phyloP scores from a whole-genome alignment of 2,329 filamentous ascomycete species.

The Ophioceras dolichostomum region DNA sequence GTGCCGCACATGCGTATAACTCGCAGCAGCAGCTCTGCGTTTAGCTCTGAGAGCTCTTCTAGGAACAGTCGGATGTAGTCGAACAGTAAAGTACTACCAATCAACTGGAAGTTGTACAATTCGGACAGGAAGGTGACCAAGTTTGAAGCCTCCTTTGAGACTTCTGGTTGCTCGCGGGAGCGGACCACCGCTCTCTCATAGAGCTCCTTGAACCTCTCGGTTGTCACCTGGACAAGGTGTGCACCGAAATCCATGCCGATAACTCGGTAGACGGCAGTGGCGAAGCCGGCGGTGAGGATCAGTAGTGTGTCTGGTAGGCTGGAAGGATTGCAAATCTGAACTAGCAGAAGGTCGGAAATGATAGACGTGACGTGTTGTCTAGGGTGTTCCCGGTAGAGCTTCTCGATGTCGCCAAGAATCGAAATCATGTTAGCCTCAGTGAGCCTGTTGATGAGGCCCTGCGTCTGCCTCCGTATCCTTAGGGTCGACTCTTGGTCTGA shows the following conservation, averaged over 20 bases:
- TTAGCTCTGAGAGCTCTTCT: slow-evolving; percentile 63
- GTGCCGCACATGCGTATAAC: slow-evolving; percentile 73
- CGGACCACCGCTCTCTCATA: slow-evolving; percentile 35
- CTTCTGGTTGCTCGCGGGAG: slow-evolving; percentile 15
- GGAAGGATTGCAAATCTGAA: slow-evolving; percentile 68
- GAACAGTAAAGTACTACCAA: slow-evolving; percentile 74
- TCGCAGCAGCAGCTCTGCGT: slow-evolving; percentile 77
- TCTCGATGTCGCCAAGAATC: slow-evolving; percentile 71
- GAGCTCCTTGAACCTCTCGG: slow-evolving; percentile 59
- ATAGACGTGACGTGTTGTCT: slow-evolving; percentile 80
- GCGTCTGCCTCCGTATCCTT: slow-evolving; percentile 65
- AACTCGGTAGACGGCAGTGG: slow-evolving; percentile 76
- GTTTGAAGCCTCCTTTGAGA: slow-evolving; percentile 56
- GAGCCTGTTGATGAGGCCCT: slow-evolving; percentile 83
- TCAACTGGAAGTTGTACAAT: slow-evolving; percentile 84
- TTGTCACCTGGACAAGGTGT: slow-evolving; percentile 66
- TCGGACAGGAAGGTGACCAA: slow-evolving; percentile 73
- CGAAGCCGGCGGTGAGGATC: slow-evolving; percentile 81
- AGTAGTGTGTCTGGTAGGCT: slow-evolving; percentile 78
- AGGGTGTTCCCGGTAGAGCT: slow-evolving; percentile 70
- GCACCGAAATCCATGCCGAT: slow-evolving; percentile 84
- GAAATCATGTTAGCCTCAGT: slow-evolving; percentile 83
- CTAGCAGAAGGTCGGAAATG: slow-evolving; percentile 64
- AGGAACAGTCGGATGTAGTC: slow-evolving; percentile 80
- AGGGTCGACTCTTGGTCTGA: slow-evolving; percentile 55